A percentile compares a stretch with the other conserved stretches of the same genome.
Evolutionary conservation across 2,329 filamentous ascomycete genomes (phyloP).

Genomic region (Talaromyces rugulosus): DNA sequence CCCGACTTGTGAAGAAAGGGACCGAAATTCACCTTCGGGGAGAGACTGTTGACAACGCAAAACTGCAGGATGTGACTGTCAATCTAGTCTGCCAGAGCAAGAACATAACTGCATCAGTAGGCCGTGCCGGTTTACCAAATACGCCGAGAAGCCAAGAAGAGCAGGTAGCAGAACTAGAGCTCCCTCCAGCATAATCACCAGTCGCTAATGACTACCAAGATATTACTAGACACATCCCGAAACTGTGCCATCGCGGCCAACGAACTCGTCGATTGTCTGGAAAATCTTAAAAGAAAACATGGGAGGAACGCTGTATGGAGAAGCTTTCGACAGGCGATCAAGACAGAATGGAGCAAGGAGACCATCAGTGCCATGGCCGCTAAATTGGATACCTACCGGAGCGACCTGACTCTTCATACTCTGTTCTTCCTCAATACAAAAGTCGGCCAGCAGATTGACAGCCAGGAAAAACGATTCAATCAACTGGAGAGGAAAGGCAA

Average conservation of each 20-base stretch:
- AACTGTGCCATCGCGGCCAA: too few relatives aligned
- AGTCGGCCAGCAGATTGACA: neutral
- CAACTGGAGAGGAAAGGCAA: neutral
- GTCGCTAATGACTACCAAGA: too few relatives aligned
- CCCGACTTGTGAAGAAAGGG: neutral
- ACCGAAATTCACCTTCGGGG: neutral
- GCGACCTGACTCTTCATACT: neutral
- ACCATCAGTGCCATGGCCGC: neutral
- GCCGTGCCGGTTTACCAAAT: too few relatives aligned
- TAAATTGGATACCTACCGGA: too few relatives aligned
- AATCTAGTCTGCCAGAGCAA: neutral
- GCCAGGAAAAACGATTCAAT: constrained; percentile 2
- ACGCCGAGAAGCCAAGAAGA: too few relatives aligned
- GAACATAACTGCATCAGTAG: neutral
- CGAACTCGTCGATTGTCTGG: too few relatives aligned
- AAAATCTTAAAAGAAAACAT: too few relatives aligned
- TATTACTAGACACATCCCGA: too few relatives aligned
- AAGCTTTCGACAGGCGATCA: neutral
- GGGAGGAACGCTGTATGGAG: neutral
- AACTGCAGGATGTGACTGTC: neutral
- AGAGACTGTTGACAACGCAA: constrained; percentile 1
- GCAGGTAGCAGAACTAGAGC: too few relatives aligned
- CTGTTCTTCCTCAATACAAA: neutral
- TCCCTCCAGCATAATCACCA: too few relatives aligned
- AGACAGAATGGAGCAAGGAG: neutral